Evolutionary conservation across 1,284 basidiomycete genomes (phyloP).

Genomic region (Takashimella koratensis): DNA sequence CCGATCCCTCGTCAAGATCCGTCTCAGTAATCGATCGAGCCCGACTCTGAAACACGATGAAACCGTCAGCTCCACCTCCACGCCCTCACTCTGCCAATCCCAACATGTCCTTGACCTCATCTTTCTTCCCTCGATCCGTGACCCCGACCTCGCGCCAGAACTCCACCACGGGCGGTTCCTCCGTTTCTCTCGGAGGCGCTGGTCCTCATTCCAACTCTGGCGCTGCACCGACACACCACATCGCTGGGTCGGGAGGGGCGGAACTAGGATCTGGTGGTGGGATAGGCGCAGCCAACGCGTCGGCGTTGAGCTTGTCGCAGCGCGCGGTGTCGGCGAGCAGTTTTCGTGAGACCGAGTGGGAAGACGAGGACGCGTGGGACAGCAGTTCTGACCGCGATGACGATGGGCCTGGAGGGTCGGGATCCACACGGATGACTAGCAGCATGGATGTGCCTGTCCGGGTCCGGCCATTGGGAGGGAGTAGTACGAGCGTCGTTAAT

Average conservation of each 20-base stretch:
- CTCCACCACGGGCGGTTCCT: slow-evolving; percentile 1
- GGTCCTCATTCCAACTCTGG: slow-evolving; percentile 1
- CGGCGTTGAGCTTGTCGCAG: no score
- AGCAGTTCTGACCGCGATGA: slow-evolving; percentile 74
- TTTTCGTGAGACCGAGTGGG: slow-evolving; percentile 62
- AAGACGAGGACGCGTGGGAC: slow-evolving; percentile 74
- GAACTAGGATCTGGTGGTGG: not conserved
- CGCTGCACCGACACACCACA: no score
- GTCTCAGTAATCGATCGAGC: no score
- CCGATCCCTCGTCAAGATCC: no score
- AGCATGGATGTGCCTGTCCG: not conserved
- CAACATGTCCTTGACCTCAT: slow-evolving; percentile 25
- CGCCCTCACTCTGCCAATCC: slow-evolving; percentile 45
- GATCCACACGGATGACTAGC: not conserved
- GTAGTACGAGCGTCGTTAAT: not conserved
- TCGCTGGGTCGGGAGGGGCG: no score
- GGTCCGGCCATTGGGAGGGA: not conserved
- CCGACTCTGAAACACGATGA: no score
- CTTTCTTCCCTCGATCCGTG: slow-evolving; percentile 23
- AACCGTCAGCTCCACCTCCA: slow-evolving; percentile 33
- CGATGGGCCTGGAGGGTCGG: slow-evolving; percentile 16
- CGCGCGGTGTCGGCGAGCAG: not conserved
- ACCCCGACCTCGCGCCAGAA: slow-evolving; percentile 8
- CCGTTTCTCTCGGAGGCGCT: not conserved
- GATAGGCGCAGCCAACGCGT: no score